A percentile compares a stretch with the other conserved stretches of the same genome.
Conservation (phyloP, 177 flowering plant genomes). For the Vitis hybrid region DNA sequence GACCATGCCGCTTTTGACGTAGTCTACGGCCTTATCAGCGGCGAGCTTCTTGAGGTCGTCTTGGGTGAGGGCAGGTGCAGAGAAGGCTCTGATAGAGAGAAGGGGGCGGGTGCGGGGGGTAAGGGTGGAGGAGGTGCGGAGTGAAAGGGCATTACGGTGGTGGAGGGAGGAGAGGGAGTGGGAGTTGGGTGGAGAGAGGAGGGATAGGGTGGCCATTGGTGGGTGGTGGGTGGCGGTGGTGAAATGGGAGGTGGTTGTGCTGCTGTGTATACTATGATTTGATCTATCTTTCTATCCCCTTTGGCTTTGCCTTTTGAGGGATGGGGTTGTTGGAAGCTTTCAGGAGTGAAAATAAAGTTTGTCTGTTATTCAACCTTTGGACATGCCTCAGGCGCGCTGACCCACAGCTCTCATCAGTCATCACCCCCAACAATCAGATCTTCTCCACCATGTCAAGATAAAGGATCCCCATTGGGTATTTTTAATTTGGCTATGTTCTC, state of each 20-base stretch:
- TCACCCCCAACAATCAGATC: too few relatives aligned
- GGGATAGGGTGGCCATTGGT: slow-evolving; percentile 48
- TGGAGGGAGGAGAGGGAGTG: slow-evolving; percentile 20
- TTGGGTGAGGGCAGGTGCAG: slow-evolving; percentile 56
- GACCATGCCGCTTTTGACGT: slow-evolving; percentile 76
- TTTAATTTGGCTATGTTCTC: too few relatives aligned
- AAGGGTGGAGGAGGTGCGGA: slow-evolving; percentile 25
- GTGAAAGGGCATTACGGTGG: slow-evolving; percentile 25
- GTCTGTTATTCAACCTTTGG: too few relatives aligned
- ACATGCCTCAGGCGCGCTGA: too few relatives aligned
- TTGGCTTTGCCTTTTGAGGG: too few relatives aligned
- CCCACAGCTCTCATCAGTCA: too few relatives aligned
- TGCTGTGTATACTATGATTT: too few relatives aligned
- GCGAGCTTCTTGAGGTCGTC: slow-evolving; percentile 84
- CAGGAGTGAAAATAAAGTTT: too few relatives aligned
- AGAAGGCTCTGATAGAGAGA: slow-evolving; percentile 44
- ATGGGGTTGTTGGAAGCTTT: too few relatives aligned
- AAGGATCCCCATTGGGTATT: too few relatives aligned
- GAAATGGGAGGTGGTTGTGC: background rate
- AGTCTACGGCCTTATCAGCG: slow-evolving; percentile 82
- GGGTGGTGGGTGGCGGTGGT: slow-evolving; percentile 3
- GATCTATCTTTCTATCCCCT: too few relatives aligned
- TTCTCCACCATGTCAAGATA: too few relatives aligned
- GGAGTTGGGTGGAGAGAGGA: slow-evolving; percentile 33
- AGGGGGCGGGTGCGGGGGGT: slow-evolving; percentile 22